phyloP scores from a whole-genome alignment of 2,329 filamentous ascomycete species.

The Colletotrichum musicola region DNA sequence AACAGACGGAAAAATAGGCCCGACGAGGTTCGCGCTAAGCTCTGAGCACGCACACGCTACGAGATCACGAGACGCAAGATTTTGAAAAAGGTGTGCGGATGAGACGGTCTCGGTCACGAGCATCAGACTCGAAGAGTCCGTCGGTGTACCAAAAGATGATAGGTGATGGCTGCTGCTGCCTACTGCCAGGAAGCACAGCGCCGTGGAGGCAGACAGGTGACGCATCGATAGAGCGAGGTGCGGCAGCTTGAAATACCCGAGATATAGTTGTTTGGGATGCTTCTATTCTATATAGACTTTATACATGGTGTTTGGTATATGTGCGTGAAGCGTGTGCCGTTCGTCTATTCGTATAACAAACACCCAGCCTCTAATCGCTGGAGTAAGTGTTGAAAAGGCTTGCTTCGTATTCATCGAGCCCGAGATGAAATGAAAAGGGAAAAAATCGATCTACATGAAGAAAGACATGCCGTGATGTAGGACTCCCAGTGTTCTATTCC shows the following conservation, averaged over 20 bases:
- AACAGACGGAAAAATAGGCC: conserved; percentile 10
- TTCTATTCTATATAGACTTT: conserved; percentile 19
- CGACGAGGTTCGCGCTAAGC: conserved; percentile 30
- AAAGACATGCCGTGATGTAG: no score
- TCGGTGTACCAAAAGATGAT: background rate
- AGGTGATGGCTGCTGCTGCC: background rate
- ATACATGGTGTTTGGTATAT: conserved; percentile 33
- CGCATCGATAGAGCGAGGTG: background rate
- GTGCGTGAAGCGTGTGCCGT: conserved; percentile 7
- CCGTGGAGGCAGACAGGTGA: background rate
- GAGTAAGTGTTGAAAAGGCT: background rate
- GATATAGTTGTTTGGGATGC: conserved; percentile 8
- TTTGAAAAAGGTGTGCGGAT: background rate
- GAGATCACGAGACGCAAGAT: background rate
- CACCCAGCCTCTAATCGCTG: background rate
- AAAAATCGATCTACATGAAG: background rate
- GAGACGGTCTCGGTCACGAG: background rate
- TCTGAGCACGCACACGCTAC: conserved; percentile 11
- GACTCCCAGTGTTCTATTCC: no score
- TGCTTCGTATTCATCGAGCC: conserved; percentile 4
- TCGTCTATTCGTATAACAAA: background rate
- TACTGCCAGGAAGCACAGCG: background rate
- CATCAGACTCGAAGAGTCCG: background rate
- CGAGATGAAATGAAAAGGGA: background rate
- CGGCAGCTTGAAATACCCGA: conserved; percentile 9